phyloP scores from a whole-genome alignment of 345 rosid genomes.

The Arabidopsis arenosa region DNA sequence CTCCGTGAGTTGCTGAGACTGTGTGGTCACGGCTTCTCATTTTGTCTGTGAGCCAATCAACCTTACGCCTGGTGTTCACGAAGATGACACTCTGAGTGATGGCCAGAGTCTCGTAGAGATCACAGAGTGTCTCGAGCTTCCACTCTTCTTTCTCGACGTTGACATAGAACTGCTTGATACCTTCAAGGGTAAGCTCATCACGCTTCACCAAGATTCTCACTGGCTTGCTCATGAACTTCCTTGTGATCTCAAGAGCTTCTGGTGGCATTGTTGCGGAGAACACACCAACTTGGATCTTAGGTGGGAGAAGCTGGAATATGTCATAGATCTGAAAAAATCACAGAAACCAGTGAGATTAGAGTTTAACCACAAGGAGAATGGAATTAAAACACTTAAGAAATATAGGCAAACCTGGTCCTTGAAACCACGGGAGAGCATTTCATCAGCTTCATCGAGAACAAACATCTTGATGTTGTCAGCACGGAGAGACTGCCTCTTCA shows the following conservation, averaged over 20 bases:
- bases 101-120: slow-evolving; percentile 75
- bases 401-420: slow-evolving; percentile 67
- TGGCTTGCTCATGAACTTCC: slow-evolving; percentile 82
- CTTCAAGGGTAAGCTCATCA: slow-evolving; percentile 80
- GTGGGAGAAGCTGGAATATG: slow-evolving; percentile 75
- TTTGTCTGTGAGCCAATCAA: slow-evolving; percentile 82
- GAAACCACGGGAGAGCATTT: slow-evolving; percentile 87
- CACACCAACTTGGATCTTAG: slow-evolving; percentile 74
- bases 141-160: slow-evolving; percentile 78
- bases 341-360: slow-evolving; percentile 11
- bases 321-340: slow-evolving; percentile 62
- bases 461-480: slow-evolving; percentile 73
- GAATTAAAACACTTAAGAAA: neutral
- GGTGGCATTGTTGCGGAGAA: slow-evolving; percentile 89
- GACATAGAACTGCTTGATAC: slow-evolving; percentile 77
- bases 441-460: slow-evolving; percentile 83
- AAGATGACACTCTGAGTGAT: slow-evolving; percentile 81
- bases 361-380: neutral
- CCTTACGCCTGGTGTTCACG: slow-evolving; percentile 76
- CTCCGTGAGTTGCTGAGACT: slow-evolving; percentile 77
- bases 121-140: slow-evolving; percentile 82
- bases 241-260: slow-evolving; percentile 80
- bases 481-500: slow-evolving; percentile 75
- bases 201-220: slow-evolving; percentile 81
- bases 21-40: slow-evolving; percentile 75